Evolutionary conservation across 108 stramenopile genomes (phyloP), one percentile per base, ranked within the genome.

Genomic region (Mediolabrus comicus): DNA sequence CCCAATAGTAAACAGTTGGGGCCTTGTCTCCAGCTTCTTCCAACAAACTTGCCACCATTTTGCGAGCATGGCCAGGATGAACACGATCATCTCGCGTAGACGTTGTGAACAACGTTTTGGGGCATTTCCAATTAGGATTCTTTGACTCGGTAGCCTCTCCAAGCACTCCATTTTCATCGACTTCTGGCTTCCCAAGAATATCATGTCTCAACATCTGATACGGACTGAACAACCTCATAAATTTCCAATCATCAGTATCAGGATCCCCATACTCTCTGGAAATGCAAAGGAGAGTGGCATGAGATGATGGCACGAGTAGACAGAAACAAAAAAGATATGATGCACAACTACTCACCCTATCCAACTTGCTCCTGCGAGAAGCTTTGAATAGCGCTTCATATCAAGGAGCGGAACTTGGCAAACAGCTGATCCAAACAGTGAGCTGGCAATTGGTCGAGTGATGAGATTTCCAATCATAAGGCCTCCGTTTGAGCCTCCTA

Each of bases 181-280:
- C 17, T 29, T 66, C 65, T 38, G 65, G 57, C 56, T 17, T 53
- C 49, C 72, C 4, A 27, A 46, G 31, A 30, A 51, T 66, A 30
- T 35, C 65, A 34, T 63, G 35, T 11, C 38, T 25, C 14, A 63
- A 43, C 7, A 24, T 52, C 69, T 97, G 96, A 68, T 95, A 93
- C 10, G 94, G 92, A 7, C 88, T 90, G 79, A 92, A 87, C 49
- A 74, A 63, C 43, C 84, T 59, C 43, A 96, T 64, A 55, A 92
- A 96, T 29, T 87, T 81, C 89, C 94, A 95, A 38, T 96, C 92
- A 43, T 79, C 75, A 11, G 88, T 84, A 28, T 94, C 92, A 1
- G 98, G 90, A 82, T 96, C 71, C 33, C 98, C 98, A 73, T 96
- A 98, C 72, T 98, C 98, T 12, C n/a, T n/a, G n/a, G n/a, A n/a